phyloP scores from a whole-genome alignment of 306 rosid species.

The Erythrophleum fordii region DNA sequence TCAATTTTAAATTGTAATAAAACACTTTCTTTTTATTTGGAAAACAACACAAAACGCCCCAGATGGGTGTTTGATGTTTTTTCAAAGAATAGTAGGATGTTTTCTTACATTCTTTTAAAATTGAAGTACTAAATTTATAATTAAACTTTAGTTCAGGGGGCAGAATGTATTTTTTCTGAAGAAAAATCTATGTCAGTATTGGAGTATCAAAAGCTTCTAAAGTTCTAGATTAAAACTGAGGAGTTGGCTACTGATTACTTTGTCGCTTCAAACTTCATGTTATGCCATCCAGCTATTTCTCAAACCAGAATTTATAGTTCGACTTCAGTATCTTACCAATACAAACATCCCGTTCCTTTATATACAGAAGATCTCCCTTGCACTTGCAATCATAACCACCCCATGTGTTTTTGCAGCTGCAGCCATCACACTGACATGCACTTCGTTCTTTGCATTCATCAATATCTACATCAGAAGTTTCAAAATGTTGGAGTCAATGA shows the following conservation, averaged over 20 bases:
- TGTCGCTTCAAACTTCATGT: background rate
- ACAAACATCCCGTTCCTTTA: conserved; percentile 55
- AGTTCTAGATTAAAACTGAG: background rate
- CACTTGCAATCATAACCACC: conserved; percentile 58
- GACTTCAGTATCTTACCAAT: conserved; percentile 47
- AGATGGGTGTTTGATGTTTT: background rate
- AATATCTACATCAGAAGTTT: conserved; percentile 41
- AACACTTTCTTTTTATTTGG: background rate
- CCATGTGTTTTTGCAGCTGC: conserved; percentile 60
- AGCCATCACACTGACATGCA: conserved; percentile 56
- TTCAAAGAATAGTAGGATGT: background rate
- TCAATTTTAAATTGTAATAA: background rate
- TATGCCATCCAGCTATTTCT: conserved; percentile 18
- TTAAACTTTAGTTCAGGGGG: background rate
- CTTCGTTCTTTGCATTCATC: conserved; percentile 57
- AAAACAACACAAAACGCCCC: no score
- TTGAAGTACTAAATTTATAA: background rate
- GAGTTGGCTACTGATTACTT: conserved; percentile 6
- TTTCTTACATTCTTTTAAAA: background rate
- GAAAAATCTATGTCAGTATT: background rate
- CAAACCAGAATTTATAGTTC: background rate
- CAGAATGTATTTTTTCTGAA: background rate
- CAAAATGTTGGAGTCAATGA: background rate
- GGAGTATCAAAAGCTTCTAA: background rate
- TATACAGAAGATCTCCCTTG: conserved; percentile 57